These are phyloP conservation scores for Trichocomaceae sp. DNA, from an alignment of 2,329 filamentous ascomycete genomes.

Conservation along the genomic window DNA sequence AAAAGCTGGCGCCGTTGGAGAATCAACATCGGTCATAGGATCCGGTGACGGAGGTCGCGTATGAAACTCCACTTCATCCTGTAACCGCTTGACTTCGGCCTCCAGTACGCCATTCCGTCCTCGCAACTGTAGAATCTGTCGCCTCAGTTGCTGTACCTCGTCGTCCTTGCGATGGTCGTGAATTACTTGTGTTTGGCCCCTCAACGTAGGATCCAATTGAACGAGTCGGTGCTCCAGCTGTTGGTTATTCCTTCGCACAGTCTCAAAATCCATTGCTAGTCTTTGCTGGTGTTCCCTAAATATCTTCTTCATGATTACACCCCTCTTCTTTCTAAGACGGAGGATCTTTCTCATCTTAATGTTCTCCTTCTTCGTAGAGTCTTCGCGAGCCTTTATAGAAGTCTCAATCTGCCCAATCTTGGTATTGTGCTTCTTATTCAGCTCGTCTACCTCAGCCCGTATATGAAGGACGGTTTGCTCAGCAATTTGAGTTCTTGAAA, in stretches of 20 bases:
- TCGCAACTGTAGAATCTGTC: neutral
- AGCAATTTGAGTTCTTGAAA: neutral
- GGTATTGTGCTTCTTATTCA: neutral
- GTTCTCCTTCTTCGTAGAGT: no score
- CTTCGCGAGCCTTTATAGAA: neutral
- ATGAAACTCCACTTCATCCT: neutral
- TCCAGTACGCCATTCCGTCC: neutral
- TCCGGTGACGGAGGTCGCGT: neutral
- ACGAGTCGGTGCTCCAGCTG: neutral
- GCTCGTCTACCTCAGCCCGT: neutral
- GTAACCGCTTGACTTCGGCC: neutral
- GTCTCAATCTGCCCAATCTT: neutral
- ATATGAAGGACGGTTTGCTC: neutral
- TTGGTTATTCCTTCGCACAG: neutral
- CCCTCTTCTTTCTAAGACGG: neutral
- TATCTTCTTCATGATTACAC: neutral
- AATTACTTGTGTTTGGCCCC: neutral
- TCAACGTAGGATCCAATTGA: neutral
- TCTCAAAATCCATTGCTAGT: neutral
- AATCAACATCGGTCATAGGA: neutral
- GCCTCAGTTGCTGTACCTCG: neutral
- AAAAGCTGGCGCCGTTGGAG: neutral
- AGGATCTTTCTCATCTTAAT: neutral
- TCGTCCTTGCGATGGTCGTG: constrained; percentile 1
- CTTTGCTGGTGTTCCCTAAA: neutral